Evolutionary conservation across 225 moss, liverwort and hornwort genomes (phyloP), one percentile per base, ranked within the genome.

Genomic region (Sphagnum tenellum): DNA sequence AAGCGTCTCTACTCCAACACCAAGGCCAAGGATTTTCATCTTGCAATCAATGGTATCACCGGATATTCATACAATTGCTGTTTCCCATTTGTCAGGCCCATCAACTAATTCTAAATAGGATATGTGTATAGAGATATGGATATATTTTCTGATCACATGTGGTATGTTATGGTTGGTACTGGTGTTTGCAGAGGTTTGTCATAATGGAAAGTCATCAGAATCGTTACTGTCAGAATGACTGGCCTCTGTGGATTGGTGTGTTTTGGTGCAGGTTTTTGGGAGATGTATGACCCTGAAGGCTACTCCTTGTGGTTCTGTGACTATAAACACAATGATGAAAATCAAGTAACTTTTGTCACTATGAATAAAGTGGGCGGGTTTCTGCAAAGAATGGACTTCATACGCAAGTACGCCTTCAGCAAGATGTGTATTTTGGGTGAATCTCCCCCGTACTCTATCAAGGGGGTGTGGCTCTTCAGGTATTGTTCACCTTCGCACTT

Each of bases 1-100:
- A 98, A 98, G 85, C 87, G 98, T 64, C 70, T 98, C 3, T 98
- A 98, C 68, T 98, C 98, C 0, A 98, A 98, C 72, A 98, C 98
- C 0, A 98, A 93, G 66, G 89, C 84, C 0, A 90, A 81, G 74
- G 98, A 90, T 9, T 98, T 98, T 45, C 78, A 90, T 69, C 71
- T 93, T 63, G 98, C 98, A 44, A 89, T 98, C 68, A 93, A 82
- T 70, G 92, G 94, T 87, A 52, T 29, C 29, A 29, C 29, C 1
- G 29, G 29, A 29, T 29, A 29, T 29, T 29, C 29, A 29, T 29
- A 29, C 29, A 29, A 29, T 1, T 29, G 29, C 0, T 1, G 1
- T 0, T 29, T 29, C 29, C 29, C 29, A 29, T 29, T 29, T 29
- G 0, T 29, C 29, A 29, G 29, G 29, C 29, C 29, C 29, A 29